phyloP scores from a whole-genome alignment of 2,329 filamentous ascomycete genomes.

The Fusarium proliferatum region DNA sequence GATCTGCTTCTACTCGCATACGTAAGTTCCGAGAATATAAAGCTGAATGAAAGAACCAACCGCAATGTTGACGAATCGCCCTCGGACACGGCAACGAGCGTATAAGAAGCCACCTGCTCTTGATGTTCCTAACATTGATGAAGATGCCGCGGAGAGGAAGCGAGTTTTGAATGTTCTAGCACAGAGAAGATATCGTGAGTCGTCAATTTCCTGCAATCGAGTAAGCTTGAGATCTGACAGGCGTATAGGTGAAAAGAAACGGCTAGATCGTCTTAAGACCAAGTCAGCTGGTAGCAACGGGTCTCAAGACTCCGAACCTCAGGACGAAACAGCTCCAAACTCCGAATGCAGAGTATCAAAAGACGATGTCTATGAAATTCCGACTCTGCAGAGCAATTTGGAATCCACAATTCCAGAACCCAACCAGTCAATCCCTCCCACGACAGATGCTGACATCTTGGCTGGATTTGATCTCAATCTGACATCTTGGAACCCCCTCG shows the following conservation, averaged over 20 bases:
- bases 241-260: constrained; percentile 49
- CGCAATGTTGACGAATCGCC: constrained; percentile 26
- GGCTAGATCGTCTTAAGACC: constrained; percentile 44
- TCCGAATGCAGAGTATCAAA: constrained; percentile 6
- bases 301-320: neutral
- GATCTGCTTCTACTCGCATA: neutral
- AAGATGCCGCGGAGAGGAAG: constrained; percentile 65
- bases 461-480: constrained; percentile 40
- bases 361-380: constrained; percentile 13
- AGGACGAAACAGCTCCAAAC: neutral
- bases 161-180: constrained; percentile 65
- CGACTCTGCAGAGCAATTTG: neutral
- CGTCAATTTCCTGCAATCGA: too few species aligned
- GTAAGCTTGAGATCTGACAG: constrained; percentile 2
- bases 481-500: constrained; percentile 38
- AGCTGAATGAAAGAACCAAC: constrained; percentile 14
- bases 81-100: constrained; percentile 53
- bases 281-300: constrained; percentile 17
- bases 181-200: constrained; percentile 63
- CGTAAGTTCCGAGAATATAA: neutral
- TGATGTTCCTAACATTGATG: constrained; percentile 59
- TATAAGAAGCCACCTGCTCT: constrained; percentile 55
- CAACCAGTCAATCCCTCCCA: constrained; percentile 1
- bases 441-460: constrained; percentile 25
- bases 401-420: neutral